phyloP scores from a whole-genome alignment of 2,329 filamentous ascomycete species.

The Trichoderma sp. region DNA sequence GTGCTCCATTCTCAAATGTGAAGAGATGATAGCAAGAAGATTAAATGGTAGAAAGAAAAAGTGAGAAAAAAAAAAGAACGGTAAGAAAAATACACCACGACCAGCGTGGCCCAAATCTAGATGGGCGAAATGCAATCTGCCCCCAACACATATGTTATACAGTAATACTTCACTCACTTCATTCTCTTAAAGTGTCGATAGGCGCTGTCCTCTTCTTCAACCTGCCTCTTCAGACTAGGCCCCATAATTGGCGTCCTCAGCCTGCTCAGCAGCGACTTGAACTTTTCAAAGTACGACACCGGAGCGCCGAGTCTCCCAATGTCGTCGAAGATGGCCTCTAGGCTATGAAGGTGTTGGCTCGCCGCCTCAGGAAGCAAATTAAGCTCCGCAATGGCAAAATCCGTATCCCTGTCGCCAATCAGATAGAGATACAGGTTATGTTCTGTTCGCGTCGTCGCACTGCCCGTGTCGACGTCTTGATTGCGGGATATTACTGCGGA shows the following conservation, averaged over 20 bases:
- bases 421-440: constrained; percentile 55
- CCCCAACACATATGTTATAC: not conserved
- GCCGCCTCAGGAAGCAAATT: constrained; percentile 49
- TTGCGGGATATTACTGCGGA: constrained; percentile 49
- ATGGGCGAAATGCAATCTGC: not conserved
- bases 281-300: constrained; percentile 43
- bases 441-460: constrained; percentile 37
- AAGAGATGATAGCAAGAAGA: not conserved
- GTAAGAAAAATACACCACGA: not conserved
- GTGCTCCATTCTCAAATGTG: not conserved
- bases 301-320: constrained; percentile 43
- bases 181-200: constrained; percentile 42
- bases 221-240: constrained; percentile 41
- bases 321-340: constrained; percentile 42
- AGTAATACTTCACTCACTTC: constrained; percentile 35
- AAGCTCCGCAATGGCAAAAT: constrained; percentile 53
- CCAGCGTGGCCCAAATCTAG: not conserved
- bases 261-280: constrained; percentile 40
- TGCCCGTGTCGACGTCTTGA: constrained; percentile 37
- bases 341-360: constrained; percentile 47
- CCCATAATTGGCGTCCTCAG: constrained; percentile 38
- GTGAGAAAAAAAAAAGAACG: not conserved
- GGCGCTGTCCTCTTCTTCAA: constrained; percentile 24
- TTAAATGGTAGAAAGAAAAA: not conserved
- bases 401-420: constrained; percentile 49